Percentiles rank a stretch among this genome's conserved stretches.
phyloP scores from a whole-genome alignment of 140 eudicot genomes.

The Flaveria floridana region DNA sequence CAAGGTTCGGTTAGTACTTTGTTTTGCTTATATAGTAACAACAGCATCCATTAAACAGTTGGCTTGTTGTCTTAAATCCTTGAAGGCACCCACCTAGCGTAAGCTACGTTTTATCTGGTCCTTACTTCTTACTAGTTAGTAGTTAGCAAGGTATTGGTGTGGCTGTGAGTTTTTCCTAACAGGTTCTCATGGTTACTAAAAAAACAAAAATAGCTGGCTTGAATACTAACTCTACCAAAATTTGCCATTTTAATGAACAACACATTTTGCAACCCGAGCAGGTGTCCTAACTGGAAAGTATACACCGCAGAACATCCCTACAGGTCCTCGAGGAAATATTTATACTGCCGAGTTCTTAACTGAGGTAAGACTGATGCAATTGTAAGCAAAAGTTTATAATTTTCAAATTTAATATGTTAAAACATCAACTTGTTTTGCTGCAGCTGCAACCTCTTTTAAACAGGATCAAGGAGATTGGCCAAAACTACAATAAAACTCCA shows the following conservation, averaged over 20 bases:
- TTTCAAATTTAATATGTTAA: not conserved
- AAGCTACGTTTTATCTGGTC: not conserved
- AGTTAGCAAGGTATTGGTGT: not conserved
- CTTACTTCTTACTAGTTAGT: not conserved
- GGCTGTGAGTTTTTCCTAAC: not conserved
- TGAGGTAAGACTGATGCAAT: constrained; percentile 41
- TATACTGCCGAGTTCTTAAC: constrained; percentile 86
- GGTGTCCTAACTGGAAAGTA: constrained; percentile 93
- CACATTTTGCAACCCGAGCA: constrained; percentile 31
- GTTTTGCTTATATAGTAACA: not conserved
- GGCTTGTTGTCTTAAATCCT: not conserved
- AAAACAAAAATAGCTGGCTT: no score
- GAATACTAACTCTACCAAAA: not conserved
- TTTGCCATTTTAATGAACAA: not conserved
- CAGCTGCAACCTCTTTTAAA: constrained; percentile 89
- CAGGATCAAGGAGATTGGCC: constrained; percentile 89
- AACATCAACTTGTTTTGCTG: constrained; percentile 20
- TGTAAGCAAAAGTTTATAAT: not conserved
- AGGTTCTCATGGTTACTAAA: not conserved
- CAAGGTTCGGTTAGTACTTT: constrained; percentile 55
- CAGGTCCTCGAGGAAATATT: constrained; percentile 94
- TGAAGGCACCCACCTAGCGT: not conserved
- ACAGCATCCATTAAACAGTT: not conserved
- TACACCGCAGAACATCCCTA: constrained; percentile 81
- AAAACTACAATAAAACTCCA: constrained; percentile 72